Evolutionary conservation across 1,284 basidiomycete genomes (phyloP), one percentile per base, ranked within the genome.

Genomic region (Mycena citricolor): DNA sequence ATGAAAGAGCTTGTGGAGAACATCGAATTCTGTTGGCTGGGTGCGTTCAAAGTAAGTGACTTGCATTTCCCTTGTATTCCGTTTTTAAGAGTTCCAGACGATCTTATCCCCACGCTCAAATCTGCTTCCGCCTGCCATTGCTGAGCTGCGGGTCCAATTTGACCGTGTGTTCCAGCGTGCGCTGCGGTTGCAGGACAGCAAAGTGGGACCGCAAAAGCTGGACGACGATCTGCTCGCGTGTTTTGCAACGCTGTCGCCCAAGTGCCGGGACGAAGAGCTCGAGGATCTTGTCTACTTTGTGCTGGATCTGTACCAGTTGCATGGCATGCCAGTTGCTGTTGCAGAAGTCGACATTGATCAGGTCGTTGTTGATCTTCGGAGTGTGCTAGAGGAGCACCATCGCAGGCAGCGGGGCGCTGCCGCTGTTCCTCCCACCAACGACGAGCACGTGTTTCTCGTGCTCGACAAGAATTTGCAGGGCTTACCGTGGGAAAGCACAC

Each of bases 401-500:
- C 63, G 16, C 73, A 70, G 44, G 60, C 69, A 14, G 63, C 65
- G 25, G 63, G 62, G 16, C 55, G 55, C 40, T 12, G 45, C 49
- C 39, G 54, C 47, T 23, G 52, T 53, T 30, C 63, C 69, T 42
- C 42, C 35, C 7, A 26, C 56, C 10, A 42, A 45, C 13, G 79
- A 84, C 47, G 70, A 79, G 23, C 95, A 99, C 61, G 67, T 86
- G 26, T 95, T 97, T 68, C 72, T 99, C 44, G 79, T 95, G 11
- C 74, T 99, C 24, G 97, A 98, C 67, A 92, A 92, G 69, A 86
- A 91, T 51, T 71, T 95, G 11, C 90, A 94, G 57, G 79, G 82
- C 0, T 76, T 99, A 47, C 95, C 97, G 1, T 99, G 95, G 97
- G 97, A 99, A 68, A 94, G 89, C 21, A 82, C 98, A 19, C 94